Percentiles rank a stretch among this genome's conserved stretches.
These are phyloP conservation scores for Myxozyma neotropica DNA, from an alignment of 805 yeast genomes.

Conservation along the genomic window DNA sequence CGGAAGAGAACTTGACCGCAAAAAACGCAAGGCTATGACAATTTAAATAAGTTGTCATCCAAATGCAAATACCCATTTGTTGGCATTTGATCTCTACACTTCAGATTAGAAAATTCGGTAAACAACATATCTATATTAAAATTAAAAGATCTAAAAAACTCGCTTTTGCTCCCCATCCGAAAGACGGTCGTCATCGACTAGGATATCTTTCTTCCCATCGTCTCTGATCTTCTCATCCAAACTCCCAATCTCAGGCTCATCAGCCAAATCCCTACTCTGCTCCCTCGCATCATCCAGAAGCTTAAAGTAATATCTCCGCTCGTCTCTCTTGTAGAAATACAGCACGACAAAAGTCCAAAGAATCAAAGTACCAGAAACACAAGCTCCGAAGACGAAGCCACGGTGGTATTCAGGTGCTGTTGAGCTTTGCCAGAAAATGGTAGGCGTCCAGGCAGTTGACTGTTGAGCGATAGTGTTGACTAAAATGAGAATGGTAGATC, in stretches of 20 bases:
- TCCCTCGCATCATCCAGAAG: conserved; percentile 4
- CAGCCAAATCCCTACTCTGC: neutral
- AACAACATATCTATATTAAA: too few species aligned
- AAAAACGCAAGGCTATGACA: too few species aligned
- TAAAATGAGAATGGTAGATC: conserved; percentile 55
- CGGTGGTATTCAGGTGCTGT: conserved; percentile 39
- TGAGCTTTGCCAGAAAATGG: conserved; percentile 47
- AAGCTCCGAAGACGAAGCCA: conserved; percentile 37
- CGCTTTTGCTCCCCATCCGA: neutral
- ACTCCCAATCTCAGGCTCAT: neutral
- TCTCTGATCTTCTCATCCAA: neutral
- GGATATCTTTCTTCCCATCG: too few species aligned
- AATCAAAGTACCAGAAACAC: conserved; percentile 32
- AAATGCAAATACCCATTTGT: too few species aligned
- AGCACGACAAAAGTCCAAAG: conserved; percentile 45
- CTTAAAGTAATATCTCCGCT: conserved; percentile 35
- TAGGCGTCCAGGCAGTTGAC: conserved; percentile 57
- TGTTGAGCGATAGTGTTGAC: conserved; percentile 58
- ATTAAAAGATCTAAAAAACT: neutral
- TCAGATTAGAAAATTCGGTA: neutral
- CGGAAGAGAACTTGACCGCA: too few species aligned
- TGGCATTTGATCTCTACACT: too few species aligned
- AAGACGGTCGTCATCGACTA: too few species aligned
- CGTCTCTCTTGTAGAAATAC: conserved; percentile 57
- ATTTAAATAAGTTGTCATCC: too few species aligned